Evolutionary conservation across 345 rosid species (phyloP).

Genomic region (Acer campestre): DNA sequence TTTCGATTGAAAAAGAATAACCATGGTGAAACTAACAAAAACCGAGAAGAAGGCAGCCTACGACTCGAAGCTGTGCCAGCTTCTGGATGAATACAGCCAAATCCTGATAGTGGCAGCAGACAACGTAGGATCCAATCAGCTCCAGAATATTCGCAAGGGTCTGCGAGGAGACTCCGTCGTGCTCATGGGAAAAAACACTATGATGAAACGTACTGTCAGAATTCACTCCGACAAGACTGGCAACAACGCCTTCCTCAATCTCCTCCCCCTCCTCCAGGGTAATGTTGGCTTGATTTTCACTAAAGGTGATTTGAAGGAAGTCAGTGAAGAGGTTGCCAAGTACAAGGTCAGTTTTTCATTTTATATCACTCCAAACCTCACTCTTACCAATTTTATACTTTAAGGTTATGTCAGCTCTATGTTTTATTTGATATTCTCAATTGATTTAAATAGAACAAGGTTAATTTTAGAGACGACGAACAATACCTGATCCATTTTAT

Average conservation of each 20-base stretch:
- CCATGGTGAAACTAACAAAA: constrained; percentile 57
- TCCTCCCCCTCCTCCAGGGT: constrained; percentile 93
- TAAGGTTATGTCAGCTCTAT: too few species aligned
- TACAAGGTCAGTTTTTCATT: constrained; percentile 63
- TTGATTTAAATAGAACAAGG: too few species aligned
- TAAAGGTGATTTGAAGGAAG: constrained; percentile 97
- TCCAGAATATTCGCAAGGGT: constrained; percentile 84
- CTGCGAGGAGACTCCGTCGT: constrained; percentile 81
- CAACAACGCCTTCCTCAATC: constrained; percentile 52
- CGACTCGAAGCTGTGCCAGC: constrained; percentile 77
- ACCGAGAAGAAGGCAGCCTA: constrained; percentile 81
- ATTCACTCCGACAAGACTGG: constrained; percentile 81
- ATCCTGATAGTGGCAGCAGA: constrained; percentile 77
- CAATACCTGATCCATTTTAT: too few species aligned
- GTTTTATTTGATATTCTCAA: too few species aligned
- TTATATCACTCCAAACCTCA: too few species aligned
- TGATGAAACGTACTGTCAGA: constrained; percentile 91
- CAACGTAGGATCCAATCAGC: constrained; percentile 92
- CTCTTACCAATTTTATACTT: too few species aligned
- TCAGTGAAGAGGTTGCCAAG: constrained; percentile 88
- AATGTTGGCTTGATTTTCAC: constrained; percentile 96
- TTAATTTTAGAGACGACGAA: too few species aligned
- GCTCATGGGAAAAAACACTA: constrained; percentile 96
- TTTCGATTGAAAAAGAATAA: neutral
- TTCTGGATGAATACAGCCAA: constrained; percentile 81